phyloP scores from a whole-genome alignment of 345 rosid species.

The Atalantia buxifolia region DNA sequence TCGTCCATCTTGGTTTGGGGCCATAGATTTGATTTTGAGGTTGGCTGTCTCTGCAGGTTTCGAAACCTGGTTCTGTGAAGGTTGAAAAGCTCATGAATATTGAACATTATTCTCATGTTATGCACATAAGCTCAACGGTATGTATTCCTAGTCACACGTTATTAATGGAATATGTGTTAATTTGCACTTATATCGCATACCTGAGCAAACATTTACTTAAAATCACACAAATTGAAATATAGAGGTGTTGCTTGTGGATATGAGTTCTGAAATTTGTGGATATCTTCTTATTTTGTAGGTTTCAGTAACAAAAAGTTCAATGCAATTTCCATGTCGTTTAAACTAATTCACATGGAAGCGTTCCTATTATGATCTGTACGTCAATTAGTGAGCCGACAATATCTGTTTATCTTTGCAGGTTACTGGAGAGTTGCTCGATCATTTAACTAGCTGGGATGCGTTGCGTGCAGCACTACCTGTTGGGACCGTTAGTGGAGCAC shows the following conservation, averaged over 20 bases:
- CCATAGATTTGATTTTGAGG: background rate
- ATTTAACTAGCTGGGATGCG: slow-evolving; percentile 84
- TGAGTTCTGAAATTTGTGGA: background rate
- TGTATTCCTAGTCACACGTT: slow-evolving; percentile 12
- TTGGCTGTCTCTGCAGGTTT: slow-evolving; percentile 46
- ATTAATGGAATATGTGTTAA: background rate
- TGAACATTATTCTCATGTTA: slow-evolving; percentile 91
- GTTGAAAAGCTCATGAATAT: slow-evolving; percentile 91
- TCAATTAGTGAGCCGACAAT: background rate
- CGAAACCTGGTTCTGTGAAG: slow-evolving; percentile 81
- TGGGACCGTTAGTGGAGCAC: slow-evolving; percentile 97
- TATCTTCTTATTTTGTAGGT: background rate
- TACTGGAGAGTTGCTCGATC: slow-evolving; percentile 72
- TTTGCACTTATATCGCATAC: background rate
- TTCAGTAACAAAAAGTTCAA: background rate
- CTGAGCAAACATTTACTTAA: background rate
- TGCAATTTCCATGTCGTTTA: background rate
- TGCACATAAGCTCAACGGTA: slow-evolving; percentile 98
- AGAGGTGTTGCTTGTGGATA: background rate
- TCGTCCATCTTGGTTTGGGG: background rate
- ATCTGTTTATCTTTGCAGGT: slow-evolving; percentile 42
- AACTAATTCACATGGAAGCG: background rate
- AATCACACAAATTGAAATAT: background rate
- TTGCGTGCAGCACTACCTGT: slow-evolving; percentile 91
- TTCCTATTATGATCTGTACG: background rate